phyloP scores from a whole-genome alignment of 192 early-diverging fungal species.

The Blastocladiella britannica region DNA sequence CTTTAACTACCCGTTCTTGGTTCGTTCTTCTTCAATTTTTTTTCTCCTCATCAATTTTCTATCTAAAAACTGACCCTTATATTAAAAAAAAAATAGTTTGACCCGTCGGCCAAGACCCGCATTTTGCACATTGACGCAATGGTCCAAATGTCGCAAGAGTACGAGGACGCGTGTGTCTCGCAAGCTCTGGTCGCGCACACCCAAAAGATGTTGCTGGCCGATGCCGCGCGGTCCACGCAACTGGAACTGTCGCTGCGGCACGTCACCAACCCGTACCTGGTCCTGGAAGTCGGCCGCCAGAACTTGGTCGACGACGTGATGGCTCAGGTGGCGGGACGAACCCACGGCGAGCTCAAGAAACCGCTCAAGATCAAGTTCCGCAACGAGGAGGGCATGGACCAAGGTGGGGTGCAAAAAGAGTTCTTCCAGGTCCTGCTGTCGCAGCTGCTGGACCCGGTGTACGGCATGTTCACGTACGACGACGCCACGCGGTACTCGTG shows the following conservation, averaged over 20 bases:
- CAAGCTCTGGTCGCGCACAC: slow-evolving; percentile 59
- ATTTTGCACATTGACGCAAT: slow-evolving; percentile 54
- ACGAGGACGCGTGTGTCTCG: slow-evolving; percentile 62
- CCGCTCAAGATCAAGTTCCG: slow-evolving; percentile 71
- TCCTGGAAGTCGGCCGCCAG: slow-evolving; percentile 50
- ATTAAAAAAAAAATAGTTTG: no score
- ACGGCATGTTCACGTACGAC: slow-evolving; percentile 53
- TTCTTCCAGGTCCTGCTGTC: slow-evolving; percentile 64
- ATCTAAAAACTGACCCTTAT: not conserved
- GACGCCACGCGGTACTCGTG: slow-evolving; percentile 46
- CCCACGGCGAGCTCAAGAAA: slow-evolving; percentile 45
- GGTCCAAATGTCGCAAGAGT: slow-evolving; percentile 52
- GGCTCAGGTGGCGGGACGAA: slow-evolving; percentile 43
- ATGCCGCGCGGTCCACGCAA: slow-evolving; percentile 5
- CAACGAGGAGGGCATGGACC: slow-evolving; percentile 79
- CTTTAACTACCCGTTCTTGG: slow-evolving; percentile 47
- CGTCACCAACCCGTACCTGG: slow-evolving; percentile 51
- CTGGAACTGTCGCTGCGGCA: slow-evolving; percentile 2
- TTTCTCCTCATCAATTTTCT: not conserved
- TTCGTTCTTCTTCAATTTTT: no score
- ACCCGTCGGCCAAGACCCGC: slow-evolving; percentile 42
- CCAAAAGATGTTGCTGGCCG: slow-evolving; percentile 39
- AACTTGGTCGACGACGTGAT: slow-evolving; percentile 54
- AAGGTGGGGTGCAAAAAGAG: slow-evolving; percentile 93
- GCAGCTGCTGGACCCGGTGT: slow-evolving; percentile 45